Evolutionary conservation across 208 protist genomes (phyloP).

Genomic region (Leishmania turanica): DNA sequence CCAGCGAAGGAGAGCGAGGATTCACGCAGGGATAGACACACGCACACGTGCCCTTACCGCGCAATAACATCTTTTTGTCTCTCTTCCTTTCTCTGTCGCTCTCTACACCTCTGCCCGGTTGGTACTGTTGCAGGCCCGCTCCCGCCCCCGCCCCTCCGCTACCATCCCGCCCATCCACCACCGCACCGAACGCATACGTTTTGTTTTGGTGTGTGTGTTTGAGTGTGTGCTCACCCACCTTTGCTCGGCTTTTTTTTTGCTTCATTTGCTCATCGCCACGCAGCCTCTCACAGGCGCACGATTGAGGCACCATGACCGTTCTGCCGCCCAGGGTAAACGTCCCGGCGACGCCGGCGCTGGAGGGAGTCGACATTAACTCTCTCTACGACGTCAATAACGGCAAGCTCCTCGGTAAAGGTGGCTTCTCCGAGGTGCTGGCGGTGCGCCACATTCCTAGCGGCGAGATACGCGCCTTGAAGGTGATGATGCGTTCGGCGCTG

Average conservation of each 20-base stretch:
- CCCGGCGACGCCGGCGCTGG: constrained; percentile 71
- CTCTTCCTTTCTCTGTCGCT: not conserved
- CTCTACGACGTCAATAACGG: constrained; percentile 71
- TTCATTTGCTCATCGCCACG: not conserved
- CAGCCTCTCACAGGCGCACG: not conserved
- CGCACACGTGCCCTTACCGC: not conserved
- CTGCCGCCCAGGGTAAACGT: constrained; percentile 54
- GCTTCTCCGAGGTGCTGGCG: constrained; percentile 80
- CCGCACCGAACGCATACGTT: not conserved
- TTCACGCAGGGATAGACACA: not conserved
- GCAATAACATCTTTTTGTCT: not conserved
- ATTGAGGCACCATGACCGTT: constrained; percentile 2
- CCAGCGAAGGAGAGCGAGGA: not conserved
- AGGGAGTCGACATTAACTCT: constrained; percentile 57
- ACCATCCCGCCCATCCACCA: not conserved
- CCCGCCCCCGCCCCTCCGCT: not conserved
- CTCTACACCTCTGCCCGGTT: not conserved
- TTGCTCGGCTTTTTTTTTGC: not conserved
- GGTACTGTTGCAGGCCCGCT: not conserved
- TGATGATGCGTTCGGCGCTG: constrained; percentile 64
- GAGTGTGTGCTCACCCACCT: not conserved
- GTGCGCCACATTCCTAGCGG: constrained; percentile 60
- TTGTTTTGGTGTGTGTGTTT: not conserved
- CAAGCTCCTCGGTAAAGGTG: constrained; percentile 71
- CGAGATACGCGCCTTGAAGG: constrained; percentile 78